These are phyloP conservation scores for Fagopyrum tataricum DNA, from an alignment of 148 eudicot species.

Conservation along the genomic window DNA sequence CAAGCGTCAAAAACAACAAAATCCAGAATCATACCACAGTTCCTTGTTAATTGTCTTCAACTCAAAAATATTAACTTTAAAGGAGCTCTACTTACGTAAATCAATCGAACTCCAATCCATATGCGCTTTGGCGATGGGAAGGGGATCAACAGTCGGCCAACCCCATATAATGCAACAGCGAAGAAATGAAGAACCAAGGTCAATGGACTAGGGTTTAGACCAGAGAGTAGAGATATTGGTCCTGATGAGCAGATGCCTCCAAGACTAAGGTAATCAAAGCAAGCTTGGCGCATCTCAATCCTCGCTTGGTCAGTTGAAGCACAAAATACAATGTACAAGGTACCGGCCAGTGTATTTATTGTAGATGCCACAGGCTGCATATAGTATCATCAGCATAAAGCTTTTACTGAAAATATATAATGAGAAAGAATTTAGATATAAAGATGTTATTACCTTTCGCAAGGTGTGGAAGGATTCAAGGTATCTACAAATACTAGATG, in stretches of 20 bases:
- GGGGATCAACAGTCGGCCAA: slow-evolving; percentile 75
- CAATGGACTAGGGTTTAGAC: slow-evolving; percentile 77
- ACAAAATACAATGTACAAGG: slow-evolving; percentile 64
- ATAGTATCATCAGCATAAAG: background rate
- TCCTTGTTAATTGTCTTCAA: background rate
- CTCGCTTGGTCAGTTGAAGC: slow-evolving; percentile 75
- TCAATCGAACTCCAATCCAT: slow-evolving; percentile 76
- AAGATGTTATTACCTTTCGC: slow-evolving; percentile 45
- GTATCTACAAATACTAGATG: slow-evolving; percentile 59
- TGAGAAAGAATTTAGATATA: slow-evolving; percentile 7
- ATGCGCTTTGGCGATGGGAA: slow-evolving; percentile 78
- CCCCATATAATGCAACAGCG: slow-evolving; percentile 80
- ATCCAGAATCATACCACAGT: background rate
- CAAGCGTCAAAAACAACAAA: slow-evolving; percentile 2
- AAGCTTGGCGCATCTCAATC: slow-evolving; percentile 79
- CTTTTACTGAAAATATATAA: background rate
- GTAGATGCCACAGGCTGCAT: slow-evolving; percentile 90
- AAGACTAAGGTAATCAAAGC: slow-evolving; percentile 82
- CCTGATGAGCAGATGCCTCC: slow-evolving; percentile 72
- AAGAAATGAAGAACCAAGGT: slow-evolving; percentile 84
- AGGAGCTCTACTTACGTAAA: slow-evolving; percentile 42
- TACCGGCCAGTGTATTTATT: slow-evolving; percentile 83
- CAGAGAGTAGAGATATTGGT: slow-evolving; percentile 74
- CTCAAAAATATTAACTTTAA: background rate
- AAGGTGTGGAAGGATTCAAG: slow-evolving; percentile 78